Evolutionary conservation across 306 rosid species (phyloP), one percentile per base, ranked within the genome.

Genomic region (Hippophae gyantsensis): DNA sequence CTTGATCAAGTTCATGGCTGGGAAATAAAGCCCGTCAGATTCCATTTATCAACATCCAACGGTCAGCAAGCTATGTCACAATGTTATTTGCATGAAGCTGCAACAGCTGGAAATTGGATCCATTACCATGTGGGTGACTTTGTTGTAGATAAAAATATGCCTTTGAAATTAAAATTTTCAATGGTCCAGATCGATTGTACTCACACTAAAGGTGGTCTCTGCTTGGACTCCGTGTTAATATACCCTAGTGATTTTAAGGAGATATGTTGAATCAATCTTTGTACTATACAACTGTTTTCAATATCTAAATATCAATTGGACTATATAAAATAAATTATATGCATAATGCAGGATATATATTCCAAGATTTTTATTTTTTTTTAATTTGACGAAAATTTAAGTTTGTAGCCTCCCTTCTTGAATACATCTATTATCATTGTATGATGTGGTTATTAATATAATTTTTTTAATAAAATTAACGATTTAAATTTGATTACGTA

Each of bases 171-270:
- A 5, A 87, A 79, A 10, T 83, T 90, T 70, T 90, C 92, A 0
- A 72, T 87, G 98, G 72, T 76, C 75, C 96, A 87, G 68, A 85
- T 90, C 55, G 98, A 90, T 68, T 90, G 98, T 60, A 87, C 95
- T 0, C 98, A 90, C 75, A 78, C 82, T 58, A 90, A 90, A 73
- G 98, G 92, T 58, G 96, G 96, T n/a, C 83, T 90, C 8, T 81
- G 82, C 70, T 74, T 90, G 0, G 98, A 90, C 48, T 84, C 82
- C 27, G 87, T 79, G 38, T 62, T 78, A 32, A 76, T 87, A 55
- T 76, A 61, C 48, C 98, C 97, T 0, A 50, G 7, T 5, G 66
- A 74, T 64, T 54, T 64, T 7, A 18, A 63, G 6, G 60, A 72
- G 9, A 67, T 32, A 32, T 2, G 38, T 32, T 32, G 38, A 32